A percentile compares a stretch with the other conserved stretches of the same genome.
Evolutionary conservation across 192 early-diverging fungal species (phyloP).

Genomic region (Gaertneriomyces sp.): DNA sequence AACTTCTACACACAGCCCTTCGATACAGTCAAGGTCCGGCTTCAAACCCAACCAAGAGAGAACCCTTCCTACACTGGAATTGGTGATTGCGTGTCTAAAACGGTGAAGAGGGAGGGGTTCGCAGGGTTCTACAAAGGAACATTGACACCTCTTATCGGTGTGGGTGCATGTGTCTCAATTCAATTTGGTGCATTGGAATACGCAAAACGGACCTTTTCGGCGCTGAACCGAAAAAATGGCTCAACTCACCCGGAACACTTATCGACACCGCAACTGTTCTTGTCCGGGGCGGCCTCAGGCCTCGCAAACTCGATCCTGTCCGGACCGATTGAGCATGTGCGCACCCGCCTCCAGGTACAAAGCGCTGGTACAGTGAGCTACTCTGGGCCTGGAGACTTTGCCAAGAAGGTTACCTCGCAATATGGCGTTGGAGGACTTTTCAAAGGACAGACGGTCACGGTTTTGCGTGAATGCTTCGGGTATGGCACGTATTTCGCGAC

Average conservation of each 20-base stretch:
- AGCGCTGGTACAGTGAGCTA: slow-evolving; percentile 42
- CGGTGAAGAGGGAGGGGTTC: slow-evolving; percentile 62
- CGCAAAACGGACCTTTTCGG: slow-evolving; percentile 76
- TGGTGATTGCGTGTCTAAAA: slow-evolving; percentile 85
- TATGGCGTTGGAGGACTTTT: slow-evolving; percentile 80
- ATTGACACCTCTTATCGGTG: slow-evolving; percentile 86
- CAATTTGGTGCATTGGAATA: slow-evolving; percentile 89
- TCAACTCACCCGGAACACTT: slow-evolving; percentile 40
- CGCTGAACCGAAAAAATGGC: slow-evolving; percentile 43
- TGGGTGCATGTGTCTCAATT: slow-evolving; percentile 95
- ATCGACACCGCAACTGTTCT: slow-evolving; percentile 75
- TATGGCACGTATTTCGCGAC: slow-evolving; percentile 92
- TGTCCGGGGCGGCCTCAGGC: slow-evolving; percentile 80
- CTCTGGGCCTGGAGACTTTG: slow-evolving; percentile 75
- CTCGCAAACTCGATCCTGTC: slow-evolving; percentile 84
- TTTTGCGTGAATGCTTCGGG: slow-evolving; percentile 85
- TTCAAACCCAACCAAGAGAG: slow-evolving; percentile 85
- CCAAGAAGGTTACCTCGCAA: slow-evolving; percentile 70
- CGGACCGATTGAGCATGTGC: slow-evolving; percentile 93
- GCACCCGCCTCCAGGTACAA: slow-evolving; percentile 93
- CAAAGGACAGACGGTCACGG: slow-evolving; percentile 85
- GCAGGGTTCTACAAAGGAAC: slow-evolving; percentile 62
- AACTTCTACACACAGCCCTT: slow-evolving; percentile 33
- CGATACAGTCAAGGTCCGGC: slow-evolving; percentile 60
- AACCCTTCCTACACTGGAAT: slow-evolving; percentile 72